Conservation (phyloP, 805 yeast genomes). For the Monosporozyma siamensis region DNA sequence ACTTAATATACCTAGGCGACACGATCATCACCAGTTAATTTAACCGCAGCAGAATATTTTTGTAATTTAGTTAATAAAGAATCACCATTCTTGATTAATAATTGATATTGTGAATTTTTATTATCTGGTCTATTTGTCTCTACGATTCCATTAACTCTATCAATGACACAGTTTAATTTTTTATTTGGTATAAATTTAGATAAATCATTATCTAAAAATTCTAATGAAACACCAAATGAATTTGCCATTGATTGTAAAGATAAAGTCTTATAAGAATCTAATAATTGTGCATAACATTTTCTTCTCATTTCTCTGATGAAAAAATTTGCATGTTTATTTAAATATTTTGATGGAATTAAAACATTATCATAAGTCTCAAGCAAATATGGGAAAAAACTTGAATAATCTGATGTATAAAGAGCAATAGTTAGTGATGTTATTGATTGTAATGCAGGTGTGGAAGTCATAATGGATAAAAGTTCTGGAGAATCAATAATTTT, state of each 20-base stretch:
- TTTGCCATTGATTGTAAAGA: constrained; percentile 89
- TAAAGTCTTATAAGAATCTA: constrained; percentile 88
- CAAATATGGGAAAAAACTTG: constrained; percentile 64
- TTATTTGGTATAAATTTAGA: constrained; percentile 88
- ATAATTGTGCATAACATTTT: constrained; percentile 85
- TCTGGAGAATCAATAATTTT: constrained; percentile 93
- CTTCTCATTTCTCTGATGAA: constrained; percentile 89
- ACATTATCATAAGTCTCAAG: constrained; percentile 69
- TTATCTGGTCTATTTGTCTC: constrained; percentile 95
- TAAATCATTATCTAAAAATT: constrained; percentile 78
- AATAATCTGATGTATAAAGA: constrained; percentile 80
- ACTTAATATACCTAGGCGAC: constrained; percentile 22
- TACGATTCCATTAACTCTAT: constrained; percentile 87
- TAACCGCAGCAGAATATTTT: constrained; percentile 94
- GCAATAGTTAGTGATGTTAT: constrained; percentile 76
- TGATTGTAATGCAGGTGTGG: constrained; percentile 65
- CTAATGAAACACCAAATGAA: constrained; percentile 82
- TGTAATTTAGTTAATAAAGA: constrained; percentile 85
- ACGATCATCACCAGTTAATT: constrained; percentile 84
- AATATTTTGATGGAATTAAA: constrained; percentile 54
- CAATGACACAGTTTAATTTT: constrained; percentile 90
- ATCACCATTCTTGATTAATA: constrained; percentile 86
- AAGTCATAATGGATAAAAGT: constrained; percentile 67
- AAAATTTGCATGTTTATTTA: constrained; percentile 70
- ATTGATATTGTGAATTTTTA: constrained; percentile 88